Percentiles rank a stretch among this genome's conserved stretches.
These are phyloP conservation scores for Termitomyces sp. DNA, from an alignment of 768 basidiomycete genomes.

Conservation along the genomic window DNA sequence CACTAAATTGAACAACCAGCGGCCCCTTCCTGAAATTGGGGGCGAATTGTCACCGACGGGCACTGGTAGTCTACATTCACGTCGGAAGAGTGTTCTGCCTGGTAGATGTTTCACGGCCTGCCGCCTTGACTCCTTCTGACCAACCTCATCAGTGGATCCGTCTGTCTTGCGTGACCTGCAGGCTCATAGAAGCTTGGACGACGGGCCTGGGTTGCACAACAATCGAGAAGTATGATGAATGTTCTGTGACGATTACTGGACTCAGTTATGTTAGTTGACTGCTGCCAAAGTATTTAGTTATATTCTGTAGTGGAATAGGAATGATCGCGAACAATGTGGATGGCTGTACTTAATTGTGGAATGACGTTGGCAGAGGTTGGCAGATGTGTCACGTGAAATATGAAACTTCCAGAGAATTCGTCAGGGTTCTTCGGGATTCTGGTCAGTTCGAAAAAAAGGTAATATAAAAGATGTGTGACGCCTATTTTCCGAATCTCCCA, in stretches of 20 bases:
- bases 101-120: conserved; percentile 42
- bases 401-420: conserved; percentile 48
- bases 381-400: conserved; percentile 32
- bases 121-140: neutral
- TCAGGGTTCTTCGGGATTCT: conserved; percentile 34
- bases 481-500: conserved; percentile 9
- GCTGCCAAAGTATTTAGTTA: conserved; percentile 3
- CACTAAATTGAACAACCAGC: conserved; percentile 34
- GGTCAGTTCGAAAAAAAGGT: conserved; percentile 34
- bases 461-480: conserved; percentile 34
- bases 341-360: conserved; percentile 1
- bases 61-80: conserved; percentile 70
- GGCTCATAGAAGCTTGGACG: conserved; percentile 81
- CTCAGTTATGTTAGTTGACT: conserved; percentile 2
- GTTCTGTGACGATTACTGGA: conserved; percentile 4
- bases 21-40: conserved; percentile 65
- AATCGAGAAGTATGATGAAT: conserved; percentile 18
- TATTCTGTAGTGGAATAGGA: conserved; percentile 6
- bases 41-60: conserved; percentile 54
- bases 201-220: conserved; percentile 30
- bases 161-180: conserved; percentile 86
- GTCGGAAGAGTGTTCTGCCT: conserved; percentile 93
- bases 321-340: neutral
- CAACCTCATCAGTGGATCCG: conserved; percentile 65
- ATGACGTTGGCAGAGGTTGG: conserved; percentile 16